Percentiles rank a stretch among this genome's conserved stretches.
phyloP scores from a whole-genome alignment of 768 basidiomycete species.

The Xerocomellus intermedius region DNA sequence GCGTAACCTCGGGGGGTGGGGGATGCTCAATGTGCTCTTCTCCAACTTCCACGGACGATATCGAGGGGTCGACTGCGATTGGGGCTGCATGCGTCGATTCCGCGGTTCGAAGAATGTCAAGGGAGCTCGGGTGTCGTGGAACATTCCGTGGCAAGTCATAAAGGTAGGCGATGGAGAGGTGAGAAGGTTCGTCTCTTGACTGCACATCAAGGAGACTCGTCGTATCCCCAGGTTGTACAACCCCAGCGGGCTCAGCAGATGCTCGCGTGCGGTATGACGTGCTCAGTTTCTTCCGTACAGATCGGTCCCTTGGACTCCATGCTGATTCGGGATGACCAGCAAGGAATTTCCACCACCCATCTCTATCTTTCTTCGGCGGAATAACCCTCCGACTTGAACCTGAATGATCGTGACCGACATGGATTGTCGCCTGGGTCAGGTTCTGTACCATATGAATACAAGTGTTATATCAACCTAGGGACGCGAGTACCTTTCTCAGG shows the following conservation, averaged over 20 bases:
- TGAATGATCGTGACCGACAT: conserved; percentile 13
- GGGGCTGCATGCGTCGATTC: not conserved
- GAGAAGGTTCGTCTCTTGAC: conserved; percentile 1
- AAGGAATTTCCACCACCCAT: conserved; percentile 79
- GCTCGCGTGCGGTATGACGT: conserved; percentile 33
- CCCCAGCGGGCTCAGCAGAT: conserved; percentile 32
- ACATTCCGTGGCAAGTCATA: not conserved
- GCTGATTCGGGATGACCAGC: conserved; percentile 64
- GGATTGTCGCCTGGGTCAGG: conserved; percentile 56
- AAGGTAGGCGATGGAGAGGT: not conserved
- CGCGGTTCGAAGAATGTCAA: not conserved
- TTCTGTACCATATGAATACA: conserved; percentile 48
- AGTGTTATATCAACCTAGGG: not conserved
- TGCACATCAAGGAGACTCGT: not conserved
- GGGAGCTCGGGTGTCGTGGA: not conserved
- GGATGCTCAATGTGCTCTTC: conserved; percentile 9
- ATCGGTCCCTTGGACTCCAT: conserved; percentile 49
- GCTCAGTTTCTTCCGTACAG: conserved; percentile 11
- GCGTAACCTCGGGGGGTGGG: conserved; percentile 56
- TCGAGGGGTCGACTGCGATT: not conserved
- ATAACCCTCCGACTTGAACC: conserved; percentile 38
- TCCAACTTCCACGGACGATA: not conserved
- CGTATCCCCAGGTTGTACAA: not conserved
- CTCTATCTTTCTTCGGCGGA: conserved; percentile 71
- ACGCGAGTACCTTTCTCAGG: conserved; percentile 50